Base-by-base conservation (phyloP, 441 rosid genomes). In the Jatropha podagrica region DNA sequence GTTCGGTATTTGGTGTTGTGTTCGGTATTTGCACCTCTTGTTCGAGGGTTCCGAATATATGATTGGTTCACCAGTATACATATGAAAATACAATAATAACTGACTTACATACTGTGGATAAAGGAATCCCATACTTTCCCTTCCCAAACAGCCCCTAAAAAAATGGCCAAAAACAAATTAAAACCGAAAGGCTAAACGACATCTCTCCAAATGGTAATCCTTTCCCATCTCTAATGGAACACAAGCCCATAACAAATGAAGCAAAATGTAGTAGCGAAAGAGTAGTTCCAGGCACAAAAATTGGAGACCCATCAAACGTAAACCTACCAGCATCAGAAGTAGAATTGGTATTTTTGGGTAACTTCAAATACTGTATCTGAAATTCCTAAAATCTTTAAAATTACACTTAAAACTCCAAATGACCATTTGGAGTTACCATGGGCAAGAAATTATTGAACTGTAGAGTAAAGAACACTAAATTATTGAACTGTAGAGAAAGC, bases 51-150 rank as follows among this genome's bases (percentile, higher is more conserved):
- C n/a, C n/a, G n/a, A n/a, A n/a, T n/a, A n/a, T n/a, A n/a, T n/a
- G n/a, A n/a, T n/a, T n/a, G n/a, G n/a, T n/a, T n/a, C n/a, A n/a
- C n/a, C n/a, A n/a, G n/a, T n/a, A n/a, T n/a, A n/a, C n/a, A n/a
- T n/a, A n/a, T n/a, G n/a, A n/a, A n/a, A n/a, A n/a, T n/a, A n/a
- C n/a, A n/a, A n/a, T n/a, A n/a, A n/a, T n/a, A 73, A 27, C 64
- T 4, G 89, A 82, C 73, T 83, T 90, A 51, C 61, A 64, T 3
- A 84, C 74, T 5, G 84, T 86, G 6, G 82, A 59, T 0, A 69
- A 44, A 2, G 91, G 91, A 49, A 88, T 81, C 61, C 97, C 91
- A 78, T 79, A 81, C 73, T 88, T 88, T 27, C 91, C 95, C 68
- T 68, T 89, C 14, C 81, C 68, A 73, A 87, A 81, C 72, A 93